Base-by-base conservation (phyloP, 257 asterid species). In the Vinca minor region DNA sequence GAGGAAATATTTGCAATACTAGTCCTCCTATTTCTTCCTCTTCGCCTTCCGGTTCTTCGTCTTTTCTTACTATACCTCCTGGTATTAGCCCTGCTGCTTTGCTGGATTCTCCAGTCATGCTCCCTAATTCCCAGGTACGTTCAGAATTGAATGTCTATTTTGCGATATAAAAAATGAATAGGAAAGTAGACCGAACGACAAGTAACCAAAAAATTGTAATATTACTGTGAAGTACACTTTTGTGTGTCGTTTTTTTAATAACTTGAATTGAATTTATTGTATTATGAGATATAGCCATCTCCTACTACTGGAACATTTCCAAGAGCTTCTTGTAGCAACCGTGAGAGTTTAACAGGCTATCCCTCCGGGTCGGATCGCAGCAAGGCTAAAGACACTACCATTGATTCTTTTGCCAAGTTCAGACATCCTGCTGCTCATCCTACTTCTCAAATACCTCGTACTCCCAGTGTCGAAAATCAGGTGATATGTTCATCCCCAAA, bases 251-350 rank as follows among this genome's bases (percentile, higher is more conserved):
- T n/a, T n/a, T n/a, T n/a, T n/a, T n/a, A n/a, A n/a, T n/a, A n/a
- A n/a, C 46, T 28, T 65, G 44, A 6, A 56, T 65, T 35, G 38
- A 34, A 34, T 34, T 34, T 34, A 34, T 34, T 34, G 38, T 34
- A 28, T 4, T 44, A 25, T 48, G 47, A 78, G 86, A 78, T 62
- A n/a, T 88, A 71, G 68, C 67, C 66, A 62, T 83, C 94, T 61
- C 95, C 95, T 7, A 87, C 91, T 1, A 87, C 95, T 14, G 95
- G 95, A 53, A 77, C 84, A 12, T 75, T 83, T 67, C 84, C 71
- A 17, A 63, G 68, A 15, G 74, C 77, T 31, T 57, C 74, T 20
- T 49, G 73, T 15, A 63, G 62, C n/a, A n/a, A n/a, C n/a, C n/a
- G n/a, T n/a, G n/a, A n/a, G n/a, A n/a, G n/a, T n/a, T n/a, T n/a